Evolutionary conservation across 164 flowering plant genomes (phyloP).

Genomic region (Echeveria elegans): DNA sequence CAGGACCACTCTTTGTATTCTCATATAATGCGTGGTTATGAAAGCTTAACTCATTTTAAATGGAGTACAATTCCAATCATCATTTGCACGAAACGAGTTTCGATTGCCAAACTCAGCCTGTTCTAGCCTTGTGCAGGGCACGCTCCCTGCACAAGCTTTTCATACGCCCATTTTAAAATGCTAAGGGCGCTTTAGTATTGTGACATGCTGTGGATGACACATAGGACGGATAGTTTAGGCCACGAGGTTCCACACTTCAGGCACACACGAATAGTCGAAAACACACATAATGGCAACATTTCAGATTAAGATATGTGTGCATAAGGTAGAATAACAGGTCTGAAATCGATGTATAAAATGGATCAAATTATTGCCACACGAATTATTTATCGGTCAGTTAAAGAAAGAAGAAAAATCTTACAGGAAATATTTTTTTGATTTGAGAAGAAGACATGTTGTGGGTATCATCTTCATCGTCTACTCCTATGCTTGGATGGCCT

Average conservation of each 20-base stretch:
- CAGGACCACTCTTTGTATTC: not conserved
- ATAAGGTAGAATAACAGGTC: not conserved
- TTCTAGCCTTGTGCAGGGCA: not conserved
- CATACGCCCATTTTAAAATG: not conserved
- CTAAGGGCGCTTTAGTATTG: not conserved
- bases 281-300: not conserved
- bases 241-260: not conserved
- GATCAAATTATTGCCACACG: not conserved
- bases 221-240: not conserved
- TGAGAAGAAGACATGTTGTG: slow-evolving; percentile 2
- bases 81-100: not conserved
- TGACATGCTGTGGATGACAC: not conserved
- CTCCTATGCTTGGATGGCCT: slow-evolving; percentile 1
- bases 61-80: not conserved
- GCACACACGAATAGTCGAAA: not conserved
- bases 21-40: not conserved
- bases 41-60: not conserved
- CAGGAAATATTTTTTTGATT: not conserved
- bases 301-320: not conserved
- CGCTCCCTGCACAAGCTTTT: slow-evolving; percentile 1
- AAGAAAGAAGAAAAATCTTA: not conserved
- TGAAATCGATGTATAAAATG: not conserved
- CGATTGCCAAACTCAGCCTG: not conserved
- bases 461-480: not conserved
- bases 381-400: not conserved